Evolutionary conservation across 78 protist species (phyloP), one percentile per base, ranked within the genome.

Genomic region (Dictyostelium brefeldianum): DNA sequence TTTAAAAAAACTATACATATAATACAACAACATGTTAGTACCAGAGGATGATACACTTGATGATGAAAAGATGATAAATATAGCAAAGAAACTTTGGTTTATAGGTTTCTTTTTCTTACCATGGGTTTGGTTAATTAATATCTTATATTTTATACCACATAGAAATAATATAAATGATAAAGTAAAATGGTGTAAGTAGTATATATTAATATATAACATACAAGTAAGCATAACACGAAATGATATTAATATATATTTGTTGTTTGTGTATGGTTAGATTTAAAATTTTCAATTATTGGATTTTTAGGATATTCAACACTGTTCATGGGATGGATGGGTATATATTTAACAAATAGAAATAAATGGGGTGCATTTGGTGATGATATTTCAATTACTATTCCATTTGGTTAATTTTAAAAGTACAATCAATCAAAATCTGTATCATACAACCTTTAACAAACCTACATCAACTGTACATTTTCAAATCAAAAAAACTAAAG

Each of bases 281-380:
- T 87, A 22, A 87, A 77, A 77, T 87, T 62, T 43, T 87, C 93
- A 77, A 77, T 87, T 12, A 56, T 87, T n/a, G 93, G 93, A 77
- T 87, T 87, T 71, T 77, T 87, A 75, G 93, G 70, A 12, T 87
- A 87, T 65, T 47, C 85, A 20, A 53, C 70, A 25, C 62, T 87
- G 29, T 87, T 87, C 41, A 87, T 87, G 93, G 51, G 83, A 20
- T 87, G 93, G 93, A 87, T 87, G 93, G 93, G 93, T n/a, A 77
- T 87, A 17, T 87, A 77, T 87, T 70, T 87, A 15, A 54, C 36
- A 18, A 74, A 87, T 64, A 62, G 93, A 65, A 87, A 74, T 36
- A 78, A 62, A 36, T 87, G 93, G 93, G 93, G 93, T 51, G 79
- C 64, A 47, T 51, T 56, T 31, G 93, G 93, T 51, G 93, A 87